Evolutionary conservation across 1,139 yeast species (phyloP).

Genomic region (Arxiozyma bovina): DNA sequence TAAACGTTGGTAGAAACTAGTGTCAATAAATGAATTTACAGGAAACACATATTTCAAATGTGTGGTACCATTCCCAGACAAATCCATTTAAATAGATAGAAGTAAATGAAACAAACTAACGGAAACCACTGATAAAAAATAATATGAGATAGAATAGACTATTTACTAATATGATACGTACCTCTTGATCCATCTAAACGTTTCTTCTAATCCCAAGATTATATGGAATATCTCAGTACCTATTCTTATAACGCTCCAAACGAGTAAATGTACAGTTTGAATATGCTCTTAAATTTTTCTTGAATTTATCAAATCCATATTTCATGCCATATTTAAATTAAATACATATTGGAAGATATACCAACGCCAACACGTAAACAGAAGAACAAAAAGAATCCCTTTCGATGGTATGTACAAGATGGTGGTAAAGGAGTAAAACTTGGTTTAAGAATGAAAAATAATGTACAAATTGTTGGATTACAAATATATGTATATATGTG

Average conservation of each 20-base stretch:
- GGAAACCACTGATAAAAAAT: background rate
- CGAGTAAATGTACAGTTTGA: too few relatives aligned
- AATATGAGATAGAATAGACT: background rate
- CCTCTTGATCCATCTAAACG: background rate
- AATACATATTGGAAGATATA: background rate
- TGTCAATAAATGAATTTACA: slow-evolving; percentile 66
- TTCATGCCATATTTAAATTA: background rate
- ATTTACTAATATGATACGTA: background rate
- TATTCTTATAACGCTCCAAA: background rate
- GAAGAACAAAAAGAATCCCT: background rate
- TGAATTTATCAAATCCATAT: background rate
- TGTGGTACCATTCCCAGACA: background rate
- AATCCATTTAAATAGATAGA: background rate
- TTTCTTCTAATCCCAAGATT: background rate
- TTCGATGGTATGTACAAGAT: background rate
- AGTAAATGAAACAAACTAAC: too few relatives aligned
- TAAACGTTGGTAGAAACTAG: slow-evolving; percentile 74
- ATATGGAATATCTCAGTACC: too few relatives aligned
- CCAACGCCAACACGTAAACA: background rate
- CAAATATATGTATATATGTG: background rate
- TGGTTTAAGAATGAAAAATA: background rate
- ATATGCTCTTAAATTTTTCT: too few relatives aligned
- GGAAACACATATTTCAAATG: slow-evolving; percentile 41
- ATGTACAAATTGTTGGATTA: background rate
- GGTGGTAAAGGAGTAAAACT: background rate